A percentile compares a stretch with the other conserved stretches of the same genome.
Conservation (phyloP, 169 alveolate species). For the Eimeria tenella region DNA sequence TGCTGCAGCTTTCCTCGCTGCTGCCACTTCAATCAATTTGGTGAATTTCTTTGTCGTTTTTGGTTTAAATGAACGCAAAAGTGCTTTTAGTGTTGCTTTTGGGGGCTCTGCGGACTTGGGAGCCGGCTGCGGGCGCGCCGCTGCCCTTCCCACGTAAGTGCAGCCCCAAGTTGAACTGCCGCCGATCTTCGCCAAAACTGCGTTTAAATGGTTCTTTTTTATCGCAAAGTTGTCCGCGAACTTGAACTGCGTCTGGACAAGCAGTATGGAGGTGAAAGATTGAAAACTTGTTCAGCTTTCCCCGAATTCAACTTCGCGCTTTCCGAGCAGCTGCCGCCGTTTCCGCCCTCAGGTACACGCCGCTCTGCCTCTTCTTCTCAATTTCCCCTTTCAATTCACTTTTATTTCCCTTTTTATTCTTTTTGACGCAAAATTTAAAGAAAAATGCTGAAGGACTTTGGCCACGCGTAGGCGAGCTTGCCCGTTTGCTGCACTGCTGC, state of each 20-base stretch:
- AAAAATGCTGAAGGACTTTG: constrained; percentile 50
- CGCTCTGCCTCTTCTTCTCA: neutral
- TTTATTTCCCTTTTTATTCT: neutral
- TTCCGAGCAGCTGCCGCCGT: constrained; percentile 26
- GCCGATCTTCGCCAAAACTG: no score
- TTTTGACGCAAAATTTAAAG: neutral
- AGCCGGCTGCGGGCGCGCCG: neutral
- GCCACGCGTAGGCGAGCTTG: neutral
- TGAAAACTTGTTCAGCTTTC: neutral
- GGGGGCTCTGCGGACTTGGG: neutral
- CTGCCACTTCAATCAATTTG: neutral
- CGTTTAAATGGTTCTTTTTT: no score
- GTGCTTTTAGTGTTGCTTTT: neutral
- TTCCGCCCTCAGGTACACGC: constrained; percentile 13
- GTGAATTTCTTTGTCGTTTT: neutral
- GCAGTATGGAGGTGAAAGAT: constrained; percentile 62
- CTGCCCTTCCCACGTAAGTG: neutral
- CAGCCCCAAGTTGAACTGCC: no score
- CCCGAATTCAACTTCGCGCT: neutral
- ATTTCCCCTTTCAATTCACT: no score
- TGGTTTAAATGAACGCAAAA: no score
- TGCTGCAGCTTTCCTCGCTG: no score
- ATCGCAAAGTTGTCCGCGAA: neutral
- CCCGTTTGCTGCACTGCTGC: no score
- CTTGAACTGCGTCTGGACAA: constrained; percentile 48